Evolutionary conservation across 192 early-diverging fungal species (phyloP), one percentile per base, ranked within the genome.

Genomic region (Entomortierella chlamydospora): DNA sequence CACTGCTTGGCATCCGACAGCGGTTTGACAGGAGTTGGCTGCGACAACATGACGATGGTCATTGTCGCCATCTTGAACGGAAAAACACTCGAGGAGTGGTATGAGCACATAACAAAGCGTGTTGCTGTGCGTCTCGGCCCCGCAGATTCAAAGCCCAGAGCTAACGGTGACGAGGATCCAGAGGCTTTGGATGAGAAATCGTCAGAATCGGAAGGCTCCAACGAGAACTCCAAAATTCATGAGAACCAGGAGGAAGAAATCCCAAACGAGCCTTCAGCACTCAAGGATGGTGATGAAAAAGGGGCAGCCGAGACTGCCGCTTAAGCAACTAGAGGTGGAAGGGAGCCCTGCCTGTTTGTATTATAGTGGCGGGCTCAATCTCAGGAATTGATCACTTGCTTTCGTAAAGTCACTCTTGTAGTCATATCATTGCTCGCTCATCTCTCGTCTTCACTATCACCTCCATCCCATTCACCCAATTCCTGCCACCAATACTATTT

Each of bases 41-140:
- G 97, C 84, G 98, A 99, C 84, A 99, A 99, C 84, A 99, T 99
- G 98, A 98, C 98, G 0, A 91, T 98, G n/a, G 83, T 98, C 34
- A 94, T 99, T 34, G 90, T 96, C 12, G 98, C 87, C 8, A 74
- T 98, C 47, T 86, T 98, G 65, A 87, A 93, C 58, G 95, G 94
- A 43, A 90, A 86, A 68, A 88, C 86, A 41, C 84, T 86, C 57
- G 89, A 93, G 9, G 88, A 95, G 81, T 99, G 97, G 97, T 85
- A 89, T 51, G 71, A 82, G 26, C 78, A 81, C 73, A 79, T 91
- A 30, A 60, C 39, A 20, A 20, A 39, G 18, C 68, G 70, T 13
- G 67, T 82, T 13, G 67, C 77, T 2, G 39, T 60, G 12, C 60
- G 68, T 23, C 65, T 64, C n/a, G 77, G 68, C 37, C 72, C 72